Evolutionary conservation across 208 protist species (phyloP).

Genomic region (Leishmania tropica): DNA sequence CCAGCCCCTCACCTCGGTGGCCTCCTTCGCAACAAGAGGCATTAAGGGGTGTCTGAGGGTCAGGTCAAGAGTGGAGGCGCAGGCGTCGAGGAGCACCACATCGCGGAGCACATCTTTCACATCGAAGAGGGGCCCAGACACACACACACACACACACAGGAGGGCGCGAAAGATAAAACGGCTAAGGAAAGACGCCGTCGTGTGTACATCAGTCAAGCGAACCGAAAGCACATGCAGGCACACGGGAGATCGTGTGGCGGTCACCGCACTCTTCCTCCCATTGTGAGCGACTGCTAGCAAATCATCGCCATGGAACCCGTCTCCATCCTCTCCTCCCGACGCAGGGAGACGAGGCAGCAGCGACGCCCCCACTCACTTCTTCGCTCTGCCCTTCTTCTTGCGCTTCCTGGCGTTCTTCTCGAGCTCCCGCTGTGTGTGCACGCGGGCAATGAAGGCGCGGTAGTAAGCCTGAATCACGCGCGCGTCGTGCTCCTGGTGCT

Average conservation of each 20-base stretch:
- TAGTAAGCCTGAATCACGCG: constrained; percentile 89
- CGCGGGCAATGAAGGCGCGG: constrained; percentile 60
- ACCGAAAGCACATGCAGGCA: not conserved
- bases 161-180: not conserved
- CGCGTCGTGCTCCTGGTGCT: constrained; percentile 46
- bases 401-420: constrained; percentile 42
- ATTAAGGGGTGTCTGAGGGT: not conserved
- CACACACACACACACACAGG: not conserved
- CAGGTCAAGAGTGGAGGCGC: not conserved
- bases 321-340: not conserved
- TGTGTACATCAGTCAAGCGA: not conserved
- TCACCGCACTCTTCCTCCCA: not conserved
- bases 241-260: not conserved
- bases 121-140: not conserved
- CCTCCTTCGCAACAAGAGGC: not conserved
- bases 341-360: not conserved
- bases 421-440: constrained; percentile 39
- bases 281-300: not conserved
- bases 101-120: not conserved
- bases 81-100: not conserved
- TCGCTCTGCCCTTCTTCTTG: constrained; percentile 47
- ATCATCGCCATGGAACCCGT: not conserved
- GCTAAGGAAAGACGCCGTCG: not conserved
- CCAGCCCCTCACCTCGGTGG: not conserved
- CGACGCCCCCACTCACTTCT: constrained; percentile 23